Evolutionary conservation across 1,284 basidiomycete species (phyloP), one percentile per base, ranked within the genome.

Genomic region (Tilletia setariae): DNA sequence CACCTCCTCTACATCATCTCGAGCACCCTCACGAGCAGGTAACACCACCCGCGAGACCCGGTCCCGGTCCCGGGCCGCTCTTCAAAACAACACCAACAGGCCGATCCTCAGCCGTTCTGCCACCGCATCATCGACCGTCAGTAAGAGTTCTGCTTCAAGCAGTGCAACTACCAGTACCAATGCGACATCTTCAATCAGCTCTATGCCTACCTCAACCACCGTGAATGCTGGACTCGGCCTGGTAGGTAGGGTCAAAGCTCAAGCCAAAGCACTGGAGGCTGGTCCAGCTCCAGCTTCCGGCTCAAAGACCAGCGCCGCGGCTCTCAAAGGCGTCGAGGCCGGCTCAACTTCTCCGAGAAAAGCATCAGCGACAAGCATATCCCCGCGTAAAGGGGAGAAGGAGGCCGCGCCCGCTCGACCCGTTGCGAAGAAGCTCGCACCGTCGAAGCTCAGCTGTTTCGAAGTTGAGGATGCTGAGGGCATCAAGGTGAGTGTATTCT

Each of bases 1-100:
- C 3, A 19, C n/a, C 72, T 76, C 43, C 72, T 75, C 35, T 71
- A 72, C 13, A 74, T 75, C 9, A 75, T 78, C 63, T 74, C 76
- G 46, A 74, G 75, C 7, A 72, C 76, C n/a, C 21, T 76, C 61
- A 72, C 76, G 71, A 66, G 69, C 43, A 63, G 70, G 11, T n/a
- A 63, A 25, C 56, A 70, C 43, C 15, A 61, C 59, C 23, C 28
- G 56, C 15, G 56, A 32, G 28, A 40, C 30, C 35, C 56, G 56
- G 2, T 19, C 56, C 9, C 25, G 56, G 28, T 30, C 56, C 28
- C 28, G 56, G 13, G 32, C 56, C 3, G 56, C 56, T 16, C 56
- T 61, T 9, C 32, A 32, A 7, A 61, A 61, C 15, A 61, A 30
- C 32, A 61, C 56, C 15, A 61, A 61, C 28, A 25, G 32, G 19